Evolutionary conservation across 2,329 filamentous ascomycete species (phyloP).

Genomic region (Penicillium paneum): DNA sequence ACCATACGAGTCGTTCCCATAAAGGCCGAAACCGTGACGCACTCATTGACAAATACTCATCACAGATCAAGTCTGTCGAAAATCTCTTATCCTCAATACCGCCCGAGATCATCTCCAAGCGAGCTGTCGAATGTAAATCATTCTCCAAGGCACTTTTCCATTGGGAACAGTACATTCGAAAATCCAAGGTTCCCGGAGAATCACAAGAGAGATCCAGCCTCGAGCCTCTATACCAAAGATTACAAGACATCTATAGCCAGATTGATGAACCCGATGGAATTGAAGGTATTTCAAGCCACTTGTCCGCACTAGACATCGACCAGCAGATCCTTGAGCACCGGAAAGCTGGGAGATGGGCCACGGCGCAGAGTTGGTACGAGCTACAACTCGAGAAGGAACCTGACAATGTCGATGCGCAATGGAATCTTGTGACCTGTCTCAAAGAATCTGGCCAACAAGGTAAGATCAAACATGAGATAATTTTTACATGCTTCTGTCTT

Average conservation of each 20-base stretch:
- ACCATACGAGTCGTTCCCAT: slow-evolving; percentile 29
- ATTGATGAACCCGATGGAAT: slow-evolving; percentile 98
- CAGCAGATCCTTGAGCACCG: slow-evolving; percentile 91
- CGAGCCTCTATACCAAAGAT: slow-evolving; percentile 66
- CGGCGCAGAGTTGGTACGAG: slow-evolving; percentile 97
- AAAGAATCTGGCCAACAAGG: slow-evolving; percentile 95
- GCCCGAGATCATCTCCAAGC: slow-evolving; percentile 69
- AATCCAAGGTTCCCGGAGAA: slow-evolving; percentile 45
- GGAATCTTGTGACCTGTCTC: slow-evolving; percentile 80
- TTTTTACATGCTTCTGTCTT: neutral
- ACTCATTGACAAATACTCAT: slow-evolving; percentile 32
- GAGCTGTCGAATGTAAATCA: slow-evolving; percentile 90
- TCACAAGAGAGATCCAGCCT: slow-evolving; percentile 53
- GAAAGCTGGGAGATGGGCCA: slow-evolving; percentile 89
- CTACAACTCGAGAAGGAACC: slow-evolving; percentile 79
- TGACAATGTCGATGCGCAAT: slow-evolving; percentile 70
- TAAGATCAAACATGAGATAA: slow-evolving; percentile 36
- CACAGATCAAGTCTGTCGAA: slow-evolving; percentile 63
- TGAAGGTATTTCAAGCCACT: slow-evolving; percentile 85
- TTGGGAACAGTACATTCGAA: slow-evolving; percentile 83
- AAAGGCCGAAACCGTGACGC: slow-evolving; percentile 28
- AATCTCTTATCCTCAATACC: slow-evolving; percentile 67
- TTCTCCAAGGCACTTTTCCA: slow-evolving; percentile 91
- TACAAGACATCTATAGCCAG: slow-evolving; percentile 93
- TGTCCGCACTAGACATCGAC: slow-evolving; percentile 83